These are phyloP conservation scores for Anaeromyces robustus DNA, from an alignment of 192 early-diverging fungal species.

Conservation along the genomic window DNA sequence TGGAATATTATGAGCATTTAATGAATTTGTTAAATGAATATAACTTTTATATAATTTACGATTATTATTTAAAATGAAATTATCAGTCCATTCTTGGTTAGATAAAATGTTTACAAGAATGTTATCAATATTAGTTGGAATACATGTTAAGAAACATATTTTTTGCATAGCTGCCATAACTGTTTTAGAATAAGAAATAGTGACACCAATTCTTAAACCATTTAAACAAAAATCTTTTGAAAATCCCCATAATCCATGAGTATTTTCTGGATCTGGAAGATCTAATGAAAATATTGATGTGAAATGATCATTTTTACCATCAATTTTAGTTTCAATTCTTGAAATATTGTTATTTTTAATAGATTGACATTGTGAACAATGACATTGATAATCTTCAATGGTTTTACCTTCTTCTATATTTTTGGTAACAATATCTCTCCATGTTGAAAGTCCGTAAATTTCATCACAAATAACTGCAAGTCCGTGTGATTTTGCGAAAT, in stretches of 20 bases:
- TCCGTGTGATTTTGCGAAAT: slow-evolving; percentile 43
- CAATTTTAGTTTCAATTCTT: background rate
- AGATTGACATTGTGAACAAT: background rate
- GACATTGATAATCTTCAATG: background rate
- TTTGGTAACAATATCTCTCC: slow-evolving; percentile 4
- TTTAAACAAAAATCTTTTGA: slow-evolving; percentile 67
- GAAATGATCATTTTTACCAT: slow-evolving; percentile 25
- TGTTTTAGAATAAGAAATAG: background rate
- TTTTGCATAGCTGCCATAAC: background rate
- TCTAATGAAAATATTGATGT: slow-evolving; percentile 39
- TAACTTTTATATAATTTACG: slow-evolving; percentile 33
- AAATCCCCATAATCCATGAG: slow-evolving; percentile 61
- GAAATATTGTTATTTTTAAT: background rate
- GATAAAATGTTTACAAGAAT: slow-evolving; percentile 33
- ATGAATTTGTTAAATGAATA: slow-evolving; percentile 11
- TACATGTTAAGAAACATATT: slow-evolving; percentile 34
- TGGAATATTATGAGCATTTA: slow-evolving; percentile 26
- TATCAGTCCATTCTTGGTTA: slow-evolving; percentile 35
- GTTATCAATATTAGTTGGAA: slow-evolving; percentile 39
- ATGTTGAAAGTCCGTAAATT: slow-evolving; percentile 59
- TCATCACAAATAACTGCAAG: slow-evolving; percentile 63
- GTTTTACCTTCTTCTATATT: background rate
- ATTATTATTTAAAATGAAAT: slow-evolving; percentile 42
- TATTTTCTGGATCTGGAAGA: slow-evolving; percentile 39
- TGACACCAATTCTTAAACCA: background rate